A percentile compares a stretch with the other conserved stretches of the same genome.
Conservation (phyloP, 164 flowering plant species). For the Echeveria elegans region DNA sequence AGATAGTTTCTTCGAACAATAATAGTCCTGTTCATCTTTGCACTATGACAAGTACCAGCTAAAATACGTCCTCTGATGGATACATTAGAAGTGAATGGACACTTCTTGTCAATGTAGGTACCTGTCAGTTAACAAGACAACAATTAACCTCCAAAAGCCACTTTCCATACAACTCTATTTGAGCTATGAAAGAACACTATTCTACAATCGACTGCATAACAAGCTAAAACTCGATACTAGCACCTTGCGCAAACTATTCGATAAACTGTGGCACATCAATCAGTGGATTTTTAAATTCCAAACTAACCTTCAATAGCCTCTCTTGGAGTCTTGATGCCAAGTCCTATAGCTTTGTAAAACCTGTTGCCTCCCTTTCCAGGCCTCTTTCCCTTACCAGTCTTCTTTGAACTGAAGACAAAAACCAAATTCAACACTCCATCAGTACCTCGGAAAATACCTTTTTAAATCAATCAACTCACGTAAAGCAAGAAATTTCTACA, state of each 20-base stretch:
- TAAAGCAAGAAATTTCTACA: too few relatives aligned
- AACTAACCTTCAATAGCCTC: slow-evolving; percentile 3
- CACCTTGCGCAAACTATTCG: too few relatives aligned
- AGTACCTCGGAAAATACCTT: background rate
- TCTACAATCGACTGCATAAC: too few relatives aligned
- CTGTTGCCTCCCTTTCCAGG: slow-evolving; percentile 3
- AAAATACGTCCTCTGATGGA: slow-evolving; percentile 3
- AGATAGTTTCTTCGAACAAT: slow-evolving; percentile 3
- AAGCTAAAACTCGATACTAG: too few relatives aligned
- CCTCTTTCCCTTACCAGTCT: slow-evolving; percentile 1
- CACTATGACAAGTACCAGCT: slow-evolving; percentile 1
- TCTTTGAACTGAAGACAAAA: background rate
- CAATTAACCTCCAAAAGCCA: background rate
- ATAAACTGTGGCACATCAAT: too few relatives aligned
- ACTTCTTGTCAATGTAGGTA: slow-evolving; percentile 6
- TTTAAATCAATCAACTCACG: background rate
- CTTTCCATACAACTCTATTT: too few relatives aligned
- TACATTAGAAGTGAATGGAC: slow-evolving; percentile 3
- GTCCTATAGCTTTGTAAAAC: slow-evolving; percentile 2
- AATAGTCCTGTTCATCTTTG: slow-evolving; percentile 2
- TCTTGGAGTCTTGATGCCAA: slow-evolving; percentile 2
- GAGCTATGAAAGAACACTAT: too few relatives aligned
- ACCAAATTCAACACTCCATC: background rate
- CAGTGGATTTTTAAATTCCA: too few relatives aligned
- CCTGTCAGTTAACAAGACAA: background rate